These are phyloP conservation scores for Hyaloscypha variabilis DNA, from an alignment of 495 filamentous ascomycete genomes.

Conservation along the genomic window DNA sequence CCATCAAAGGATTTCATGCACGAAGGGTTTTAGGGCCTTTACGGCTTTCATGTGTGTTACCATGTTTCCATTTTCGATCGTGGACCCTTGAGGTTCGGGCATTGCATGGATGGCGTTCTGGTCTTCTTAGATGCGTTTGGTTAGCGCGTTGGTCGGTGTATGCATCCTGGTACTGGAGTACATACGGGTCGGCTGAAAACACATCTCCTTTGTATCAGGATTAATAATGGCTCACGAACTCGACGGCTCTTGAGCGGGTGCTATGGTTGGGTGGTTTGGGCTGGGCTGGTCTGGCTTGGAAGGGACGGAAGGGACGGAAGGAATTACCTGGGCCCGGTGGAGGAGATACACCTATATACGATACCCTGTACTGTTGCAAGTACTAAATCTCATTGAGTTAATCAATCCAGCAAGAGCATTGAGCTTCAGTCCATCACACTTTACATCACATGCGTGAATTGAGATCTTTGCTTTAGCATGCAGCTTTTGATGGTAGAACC, in stretches of 20 bases:
- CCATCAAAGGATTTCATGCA: background rate
- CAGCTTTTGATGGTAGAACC: too few relatives aligned
- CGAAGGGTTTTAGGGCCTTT: conserved; percentile 1
- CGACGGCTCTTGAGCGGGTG: background rate
- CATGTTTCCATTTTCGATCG: background rate
- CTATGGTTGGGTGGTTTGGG: background rate
- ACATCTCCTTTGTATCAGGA: background rate
- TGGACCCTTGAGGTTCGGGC: background rate
- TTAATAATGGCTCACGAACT: background rate
- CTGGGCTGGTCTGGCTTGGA: too few relatives aligned
- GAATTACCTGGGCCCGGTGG: too few relatives aligned
- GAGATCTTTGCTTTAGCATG: too few relatives aligned
- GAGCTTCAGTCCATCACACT: too few relatives aligned
- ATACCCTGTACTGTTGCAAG: too few relatives aligned
- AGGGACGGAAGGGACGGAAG: too few relatives aligned
- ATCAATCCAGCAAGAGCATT: too few relatives aligned
- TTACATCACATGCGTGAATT: too few relatives aligned
- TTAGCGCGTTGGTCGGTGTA: background rate
- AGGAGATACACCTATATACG: too few relatives aligned
- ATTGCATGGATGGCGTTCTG: conserved; percentile 3
- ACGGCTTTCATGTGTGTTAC: background rate
- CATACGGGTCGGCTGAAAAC: background rate
- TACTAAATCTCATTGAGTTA: too few relatives aligned
- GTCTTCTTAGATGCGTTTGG: background rate
- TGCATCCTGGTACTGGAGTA: background rate